Evolutionary conservation across 108 stramenopile species (phyloP), one percentile per base, ranked within the genome.

Genomic region (Fragilaria crotonensis): DNA sequence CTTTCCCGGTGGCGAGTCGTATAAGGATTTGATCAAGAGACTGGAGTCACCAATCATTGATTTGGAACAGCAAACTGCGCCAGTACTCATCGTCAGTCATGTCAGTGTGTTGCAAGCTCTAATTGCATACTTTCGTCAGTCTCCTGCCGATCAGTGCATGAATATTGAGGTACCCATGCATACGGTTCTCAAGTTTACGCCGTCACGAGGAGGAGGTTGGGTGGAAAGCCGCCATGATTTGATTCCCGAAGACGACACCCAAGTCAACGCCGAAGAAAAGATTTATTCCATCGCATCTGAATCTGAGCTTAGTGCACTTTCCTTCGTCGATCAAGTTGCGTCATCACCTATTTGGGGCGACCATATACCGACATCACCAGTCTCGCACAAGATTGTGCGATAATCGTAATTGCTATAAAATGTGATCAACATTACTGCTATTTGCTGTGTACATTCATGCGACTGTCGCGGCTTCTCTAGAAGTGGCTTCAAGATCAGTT

Each of bases 1-100:
- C 52, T 95, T 95, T 56, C 94, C 90, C 17, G 94, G 94, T 14
- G 94, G 94, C 5, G 94, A 95, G 72, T 84, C 83, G 30, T 93
- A 93, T 57, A 68, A 63, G 45, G 94, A 95, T 61, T 73, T 95
- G 67, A 83, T 84, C 47, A 59, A 63, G 23, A 80, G 94, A 18
- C 64, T 95, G 30, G 88, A 85, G 53, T 70, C 84, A 0, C 70
- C 84, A 28, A 74, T 95, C 32, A 86, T 95, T 47, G 94, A 93
- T 25, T 68, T 95, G 30, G 94, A 95, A 53, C 94, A 93, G 58
- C 88, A 91, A 57, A 85, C 89, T 32, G 80, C 71, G 25, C 90
- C 89, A 21, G 85, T 85, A 25, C 71, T 93, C 21, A 73, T 93
- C 48, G 94, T 95, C 0, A 89, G 87, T 50, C 94, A 95, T 62